Evolutionary conservation across 2,329 filamentous ascomycete genomes (phyloP).

Genomic region (Coniochaeta sp.): DNA sequence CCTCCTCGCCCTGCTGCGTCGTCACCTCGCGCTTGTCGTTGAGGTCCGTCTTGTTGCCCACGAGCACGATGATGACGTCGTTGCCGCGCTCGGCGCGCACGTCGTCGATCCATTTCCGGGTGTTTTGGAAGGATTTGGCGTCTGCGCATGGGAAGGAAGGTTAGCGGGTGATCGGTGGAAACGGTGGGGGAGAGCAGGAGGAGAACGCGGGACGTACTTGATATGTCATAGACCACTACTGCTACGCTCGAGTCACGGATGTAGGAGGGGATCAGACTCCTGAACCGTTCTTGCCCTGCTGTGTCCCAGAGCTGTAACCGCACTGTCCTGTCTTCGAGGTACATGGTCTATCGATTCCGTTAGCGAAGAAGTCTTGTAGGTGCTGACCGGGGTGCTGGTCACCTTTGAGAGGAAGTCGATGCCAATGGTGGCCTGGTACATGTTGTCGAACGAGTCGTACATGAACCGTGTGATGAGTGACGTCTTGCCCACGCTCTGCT

Average conservation of each 20-base stretch:
- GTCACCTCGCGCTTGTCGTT: slow-evolving; percentile 98
- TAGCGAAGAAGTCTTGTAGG: slow-evolving; percentile 23
- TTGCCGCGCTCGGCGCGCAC: slow-evolving; percentile 93
- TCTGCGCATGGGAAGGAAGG: slow-evolving; percentile 38
- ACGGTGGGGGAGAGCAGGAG: not conserved
- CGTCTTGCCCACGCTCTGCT: slow-evolving; percentile 98
- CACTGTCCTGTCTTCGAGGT: slow-evolving; percentile 96
- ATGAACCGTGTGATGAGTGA: slow-evolving; percentile 98
- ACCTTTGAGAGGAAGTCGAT: slow-evolving; percentile 99
- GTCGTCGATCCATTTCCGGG: slow-evolving; percentile 98
- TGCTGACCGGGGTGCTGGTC: slow-evolving; percentile 17
- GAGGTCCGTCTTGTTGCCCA: slow-evolving; percentile 98
- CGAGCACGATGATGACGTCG: slow-evolving; percentile 97
- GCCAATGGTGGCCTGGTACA: slow-evolving; percentile 98
- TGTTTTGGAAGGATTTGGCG: slow-evolving; percentile 96
- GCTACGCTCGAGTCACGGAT: slow-evolving; percentile 97
- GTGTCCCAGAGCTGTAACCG: slow-evolving; percentile 98
- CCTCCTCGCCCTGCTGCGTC: slow-evolving; percentile 91
- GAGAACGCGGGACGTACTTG: slow-evolving; percentile 50
- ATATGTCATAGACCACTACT: slow-evolving; percentile 98
- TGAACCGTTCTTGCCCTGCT: slow-evolving; percentile 93
- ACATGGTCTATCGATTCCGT: slow-evolving; percentile 69
- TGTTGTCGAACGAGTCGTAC: slow-evolving; percentile 99
- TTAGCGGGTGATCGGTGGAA: slow-evolving; percentile 12
- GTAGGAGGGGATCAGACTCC: slow-evolving; percentile 94